A percentile compares a stretch with the other conserved stretches of the same genome.
phyloP scores from a whole-genome alignment of 371 early-diverging fungal genomes.

The Saksenaea oblongispora region DNA sequence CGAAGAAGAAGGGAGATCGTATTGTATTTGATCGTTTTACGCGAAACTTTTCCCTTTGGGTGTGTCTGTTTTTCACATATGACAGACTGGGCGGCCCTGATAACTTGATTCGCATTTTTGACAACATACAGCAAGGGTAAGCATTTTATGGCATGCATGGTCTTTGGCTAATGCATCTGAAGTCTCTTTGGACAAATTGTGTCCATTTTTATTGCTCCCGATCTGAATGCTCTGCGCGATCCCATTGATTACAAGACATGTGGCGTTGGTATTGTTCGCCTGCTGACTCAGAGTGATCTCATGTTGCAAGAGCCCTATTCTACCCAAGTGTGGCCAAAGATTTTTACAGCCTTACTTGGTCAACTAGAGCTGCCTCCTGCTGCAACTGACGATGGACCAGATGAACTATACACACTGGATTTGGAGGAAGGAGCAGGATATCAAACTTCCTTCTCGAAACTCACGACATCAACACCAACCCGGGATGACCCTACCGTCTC shows the following conservation, averaged over 20 bases:
- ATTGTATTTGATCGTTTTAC: constrained; percentile 61
- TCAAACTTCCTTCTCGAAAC: constrained; percentile 73
- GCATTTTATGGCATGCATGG: neutral
- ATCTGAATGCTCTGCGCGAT: constrained; percentile 63
- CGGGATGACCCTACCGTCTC: constrained; percentile 48
- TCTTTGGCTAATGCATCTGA: neutral
- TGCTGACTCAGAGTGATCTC: constrained; percentile 55
- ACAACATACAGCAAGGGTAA: constrained; percentile 77
- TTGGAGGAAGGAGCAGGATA: constrained; percentile 74
- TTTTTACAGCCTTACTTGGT: constrained; percentile 46
- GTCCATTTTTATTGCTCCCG: constrained; percentile 68
- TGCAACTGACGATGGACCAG: constrained; percentile 60
- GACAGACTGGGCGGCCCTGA: constrained; percentile 67
- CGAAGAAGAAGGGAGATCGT: constrained; percentile 56
- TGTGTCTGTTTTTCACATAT: constrained; percentile 66
- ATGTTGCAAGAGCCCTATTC: constrained; percentile 54
- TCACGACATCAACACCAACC: constrained; percentile 56
- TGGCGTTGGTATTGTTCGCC: constrained; percentile 66
- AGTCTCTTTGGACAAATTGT: constrained; percentile 75
- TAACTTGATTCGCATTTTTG: constrained; percentile 69
- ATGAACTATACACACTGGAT: constrained; percentile 72
- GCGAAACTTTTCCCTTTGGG: constrained; percentile 77
- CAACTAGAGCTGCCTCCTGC: constrained; percentile 62
- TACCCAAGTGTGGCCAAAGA: constrained; percentile 55
- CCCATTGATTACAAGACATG: constrained; percentile 74